phyloP scores from a whole-genome alignment of 2,329 filamentous ascomycete species.

The Acrocalymma vagum region DNA sequence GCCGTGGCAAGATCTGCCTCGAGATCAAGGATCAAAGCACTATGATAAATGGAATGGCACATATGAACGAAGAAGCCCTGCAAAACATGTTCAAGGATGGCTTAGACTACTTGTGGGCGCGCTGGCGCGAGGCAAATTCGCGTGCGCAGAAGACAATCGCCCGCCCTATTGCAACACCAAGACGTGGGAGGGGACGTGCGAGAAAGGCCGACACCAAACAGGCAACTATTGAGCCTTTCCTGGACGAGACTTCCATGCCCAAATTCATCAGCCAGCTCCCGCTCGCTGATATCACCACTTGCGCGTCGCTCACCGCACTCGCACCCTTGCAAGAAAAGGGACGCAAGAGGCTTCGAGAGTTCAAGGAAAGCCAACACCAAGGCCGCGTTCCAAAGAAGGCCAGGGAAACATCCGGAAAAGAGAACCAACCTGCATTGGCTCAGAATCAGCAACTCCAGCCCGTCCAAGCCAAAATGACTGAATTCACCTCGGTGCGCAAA shows the following conservation, averaged over 20 bases:
- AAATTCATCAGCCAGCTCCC: slow-evolving; percentile 67
- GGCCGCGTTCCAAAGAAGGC: slow-evolving; percentile 41
- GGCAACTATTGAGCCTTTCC: slow-evolving; percentile 58
- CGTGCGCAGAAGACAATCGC: slow-evolving; percentile 24
- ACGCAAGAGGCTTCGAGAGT: slow-evolving; percentile 72
- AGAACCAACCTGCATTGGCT: slow-evolving; percentile 31
- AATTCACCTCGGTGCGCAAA: slow-evolving; percentile 51
- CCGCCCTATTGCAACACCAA: slow-evolving; percentile 42
- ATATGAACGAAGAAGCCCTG: slow-evolving; percentile 56
- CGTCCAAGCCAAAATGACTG: slow-evolving; percentile 45
- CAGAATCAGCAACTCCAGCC: slow-evolving; percentile 22
- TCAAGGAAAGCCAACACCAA: slow-evolving; percentile 67
- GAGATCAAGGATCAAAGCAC: slow-evolving; percentile 45
- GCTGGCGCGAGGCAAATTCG: slow-evolving; percentile 41
- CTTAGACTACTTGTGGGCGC: slow-evolving; percentile 56
- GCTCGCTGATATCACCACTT: slow-evolving; percentile 61
- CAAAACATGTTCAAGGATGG: slow-evolving; percentile 60
- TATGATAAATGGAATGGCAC: slow-evolving; percentile 32
- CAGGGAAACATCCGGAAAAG: slow-evolving; percentile 36
- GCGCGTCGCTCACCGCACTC: slow-evolving; percentile 61
- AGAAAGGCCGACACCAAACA: slow-evolving; percentile 45
- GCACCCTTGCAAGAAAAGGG: slow-evolving; percentile 70
- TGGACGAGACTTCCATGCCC: slow-evolving; percentile 42
- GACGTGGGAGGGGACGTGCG: slow-evolving; percentile 43
- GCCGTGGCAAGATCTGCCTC: slow-evolving; percentile 52